Conservation (phyloP, 1,284 basidiomycete genomes). For the Tilletiopsis washingtonensis region DNA sequence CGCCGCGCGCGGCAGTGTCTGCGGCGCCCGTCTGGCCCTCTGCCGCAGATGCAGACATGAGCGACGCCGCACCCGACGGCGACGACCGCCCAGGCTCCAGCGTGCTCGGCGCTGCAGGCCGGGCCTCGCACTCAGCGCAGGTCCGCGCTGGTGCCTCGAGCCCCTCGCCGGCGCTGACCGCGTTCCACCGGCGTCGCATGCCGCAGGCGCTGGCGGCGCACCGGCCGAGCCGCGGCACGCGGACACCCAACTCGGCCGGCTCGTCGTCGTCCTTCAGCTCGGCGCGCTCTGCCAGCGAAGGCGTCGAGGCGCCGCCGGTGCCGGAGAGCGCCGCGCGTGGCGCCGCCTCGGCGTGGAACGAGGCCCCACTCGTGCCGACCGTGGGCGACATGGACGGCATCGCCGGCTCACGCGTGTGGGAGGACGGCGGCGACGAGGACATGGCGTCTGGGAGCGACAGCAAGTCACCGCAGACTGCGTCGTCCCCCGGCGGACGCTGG, state of each 20-base stretch:
- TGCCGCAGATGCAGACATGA: background rate
- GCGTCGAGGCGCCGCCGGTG: too few species aligned
- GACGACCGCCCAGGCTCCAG: conserved; percentile 7
- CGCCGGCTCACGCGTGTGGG: background rate
- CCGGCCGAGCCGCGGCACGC: background rate
- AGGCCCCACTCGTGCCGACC: background rate
- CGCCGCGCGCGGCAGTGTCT: background rate
- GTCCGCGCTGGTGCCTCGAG: background rate
- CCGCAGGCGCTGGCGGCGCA: background rate
- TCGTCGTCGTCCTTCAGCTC: background rate
- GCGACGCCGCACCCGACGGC: conserved; percentile 18
- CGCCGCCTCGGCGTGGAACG: background rate
- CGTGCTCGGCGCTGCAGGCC: conserved; percentile 5
- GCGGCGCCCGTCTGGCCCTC: background rate
- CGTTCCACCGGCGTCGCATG: background rate
- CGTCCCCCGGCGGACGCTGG: background rate
- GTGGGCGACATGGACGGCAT: background rate
- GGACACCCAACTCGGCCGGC: background rate
- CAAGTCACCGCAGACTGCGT: too few species aligned
- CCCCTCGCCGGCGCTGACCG: background rate
- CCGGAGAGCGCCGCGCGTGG: too few species aligned
- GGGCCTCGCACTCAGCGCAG: background rate
- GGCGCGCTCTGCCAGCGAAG: too few species aligned
- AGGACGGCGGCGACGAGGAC: background rate
- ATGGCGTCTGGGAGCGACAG: background rate